Evolutionary conservation across 2,329 filamentous ascomycete species (phyloP).

Genomic region (Ciborinia camelliae): DNA sequence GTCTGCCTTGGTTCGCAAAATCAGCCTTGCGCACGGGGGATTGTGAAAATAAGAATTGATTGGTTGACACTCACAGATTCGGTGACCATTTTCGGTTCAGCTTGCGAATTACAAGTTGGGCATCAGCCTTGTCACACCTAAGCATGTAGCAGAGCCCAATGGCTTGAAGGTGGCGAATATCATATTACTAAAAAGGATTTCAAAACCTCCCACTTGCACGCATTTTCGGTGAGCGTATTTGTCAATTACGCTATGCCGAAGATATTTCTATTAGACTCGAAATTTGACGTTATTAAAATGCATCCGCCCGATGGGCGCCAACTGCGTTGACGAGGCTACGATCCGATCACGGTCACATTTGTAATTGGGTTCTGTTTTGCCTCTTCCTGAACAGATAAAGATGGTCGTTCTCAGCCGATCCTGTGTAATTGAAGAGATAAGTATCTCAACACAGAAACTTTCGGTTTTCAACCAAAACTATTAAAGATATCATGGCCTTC

Average conservation of each 20-base stretch:
- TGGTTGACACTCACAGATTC: slow-evolving; percentile 7
- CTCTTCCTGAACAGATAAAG: neutral
- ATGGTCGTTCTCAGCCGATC: neutral
- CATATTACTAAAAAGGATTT: neutral
- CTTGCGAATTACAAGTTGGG: neutral
- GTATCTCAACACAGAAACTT: neutral
- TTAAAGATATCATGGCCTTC: neutral
- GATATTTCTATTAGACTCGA: neutral
- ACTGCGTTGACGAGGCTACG: neutral
- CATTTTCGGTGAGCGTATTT: slow-evolving; percentile 4
- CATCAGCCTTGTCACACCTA: slow-evolving; percentile 8
- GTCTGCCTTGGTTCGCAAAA: slow-evolving; percentile 15
- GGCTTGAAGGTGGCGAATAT: neutral
- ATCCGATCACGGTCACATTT: neutral
- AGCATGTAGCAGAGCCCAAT: slow-evolving; percentile 5
- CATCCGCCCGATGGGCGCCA: slow-evolving; percentile 5
- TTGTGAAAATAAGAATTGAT: neutral
- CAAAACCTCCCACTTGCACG: neutral
- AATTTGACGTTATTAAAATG: neutral
- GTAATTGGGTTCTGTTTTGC: neutral
- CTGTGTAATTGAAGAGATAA: neutral
- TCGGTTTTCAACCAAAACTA: neutral
- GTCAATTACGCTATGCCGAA: neutral
- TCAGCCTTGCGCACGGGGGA: slow-evolving; percentile 19
- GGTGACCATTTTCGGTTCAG: slow-evolving; percentile 13